phyloP scores from a whole-genome alignment of 1,284 basidiomycete species.

The Ustilago tritici region DNA sequence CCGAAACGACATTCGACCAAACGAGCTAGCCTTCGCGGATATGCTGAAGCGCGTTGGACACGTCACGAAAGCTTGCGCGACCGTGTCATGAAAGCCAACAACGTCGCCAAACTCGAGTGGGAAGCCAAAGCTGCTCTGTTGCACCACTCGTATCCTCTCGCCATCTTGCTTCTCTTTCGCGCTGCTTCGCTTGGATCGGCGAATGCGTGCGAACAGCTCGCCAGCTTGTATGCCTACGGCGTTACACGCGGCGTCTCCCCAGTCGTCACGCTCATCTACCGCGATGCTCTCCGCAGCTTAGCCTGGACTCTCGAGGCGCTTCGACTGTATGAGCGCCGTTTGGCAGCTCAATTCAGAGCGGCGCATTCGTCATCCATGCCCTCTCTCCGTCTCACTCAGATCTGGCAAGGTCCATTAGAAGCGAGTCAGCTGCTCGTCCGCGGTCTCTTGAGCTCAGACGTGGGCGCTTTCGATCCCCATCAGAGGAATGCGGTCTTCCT shows the following conservation, averaged over 20 bases:
- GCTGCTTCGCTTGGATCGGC: slow-evolving; percentile 47
- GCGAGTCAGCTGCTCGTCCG: slow-evolving; percentile 7
- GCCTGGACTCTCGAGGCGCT: slow-evolving; percentile 49
- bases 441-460: slow-evolving; percentile 12
- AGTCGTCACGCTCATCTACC: slow-evolving; percentile 44
- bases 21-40: slow-evolving; percentile 34
- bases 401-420: slow-evolving; percentile 29
- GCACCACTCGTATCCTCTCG: slow-evolving; percentile 42
- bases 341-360: slow-evolving; percentile 26
- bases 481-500: slow-evolving; percentile 29
- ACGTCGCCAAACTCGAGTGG: slow-evolving; percentile 52
- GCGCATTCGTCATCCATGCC: slow-evolving; percentile 13
- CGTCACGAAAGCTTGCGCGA: slow-evolving; percentile 38
- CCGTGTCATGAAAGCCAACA: slow-evolving; percentile 36
- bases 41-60: slow-evolving; percentile 42
- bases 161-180: slow-evolving; percentile 48
- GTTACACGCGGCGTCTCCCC: slow-evolving; percentile 43
- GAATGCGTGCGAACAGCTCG: slow-evolving; percentile 32
- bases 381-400: slow-evolving; percentile 13
- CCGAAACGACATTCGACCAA: slow-evolving; percentile 23
- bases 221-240: slow-evolving; percentile 43
- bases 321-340: slow-evolving; percentile 22
- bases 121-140: slow-evolving; percentile 56
- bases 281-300: slow-evolving; percentile 44
- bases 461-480: slow-evolving; percentile 25